Percentiles rank a stretch among this genome's conserved stretches.
phyloP scores from a whole-genome alignment of 108 stramenopile genomes.

The Pelagomonas calceolata region DNA sequence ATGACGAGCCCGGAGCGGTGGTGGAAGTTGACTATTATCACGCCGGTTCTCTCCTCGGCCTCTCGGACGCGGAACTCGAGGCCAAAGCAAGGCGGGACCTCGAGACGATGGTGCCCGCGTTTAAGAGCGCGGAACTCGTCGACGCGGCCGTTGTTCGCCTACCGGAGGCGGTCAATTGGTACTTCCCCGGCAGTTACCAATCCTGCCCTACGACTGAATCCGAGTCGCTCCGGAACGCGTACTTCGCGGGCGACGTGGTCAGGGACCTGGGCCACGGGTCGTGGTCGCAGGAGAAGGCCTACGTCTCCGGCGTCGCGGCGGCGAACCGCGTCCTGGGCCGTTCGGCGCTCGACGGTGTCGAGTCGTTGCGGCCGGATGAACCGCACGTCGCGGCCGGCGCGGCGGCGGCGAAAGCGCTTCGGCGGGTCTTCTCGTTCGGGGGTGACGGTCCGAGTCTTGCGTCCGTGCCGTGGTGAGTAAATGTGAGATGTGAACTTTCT shows the following conservation, averaged over 20 bases:
- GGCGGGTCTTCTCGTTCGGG: no score
- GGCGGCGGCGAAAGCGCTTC: not conserved
- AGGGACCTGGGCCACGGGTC: constrained; percentile 54
- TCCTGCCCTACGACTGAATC: constrained; percentile 49
- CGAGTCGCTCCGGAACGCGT: constrained; percentile 41
- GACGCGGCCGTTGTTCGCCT: constrained; percentile 55
- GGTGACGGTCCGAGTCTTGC: no score
- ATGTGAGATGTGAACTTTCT: no score
- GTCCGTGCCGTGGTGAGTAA: no score
- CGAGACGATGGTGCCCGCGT: constrained; percentile 33
- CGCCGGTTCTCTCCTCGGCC: constrained; percentile 48
- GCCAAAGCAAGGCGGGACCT: constrained; percentile 49
- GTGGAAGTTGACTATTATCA: constrained; percentile 73
- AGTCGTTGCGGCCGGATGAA: constrained; percentile 52
- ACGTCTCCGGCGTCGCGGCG: constrained; percentile 61
- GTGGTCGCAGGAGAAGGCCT: constrained; percentile 74
- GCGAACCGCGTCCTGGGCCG: constrained; percentile 44
- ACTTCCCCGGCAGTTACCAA: constrained; percentile 50
- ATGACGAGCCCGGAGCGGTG: constrained; percentile 27
- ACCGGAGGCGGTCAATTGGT: constrained; percentile 61
- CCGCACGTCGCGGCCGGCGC: constrained; percentile 54
- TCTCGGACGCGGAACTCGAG: constrained; percentile 52
- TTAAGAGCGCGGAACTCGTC: constrained; percentile 32
- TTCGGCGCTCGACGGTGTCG: constrained; percentile 22
- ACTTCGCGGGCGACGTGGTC: constrained; percentile 63